Base-by-base conservation (phyloP, 2,329 filamentous ascomycete species). In the Pestalotiopsis sp. region DNA sequence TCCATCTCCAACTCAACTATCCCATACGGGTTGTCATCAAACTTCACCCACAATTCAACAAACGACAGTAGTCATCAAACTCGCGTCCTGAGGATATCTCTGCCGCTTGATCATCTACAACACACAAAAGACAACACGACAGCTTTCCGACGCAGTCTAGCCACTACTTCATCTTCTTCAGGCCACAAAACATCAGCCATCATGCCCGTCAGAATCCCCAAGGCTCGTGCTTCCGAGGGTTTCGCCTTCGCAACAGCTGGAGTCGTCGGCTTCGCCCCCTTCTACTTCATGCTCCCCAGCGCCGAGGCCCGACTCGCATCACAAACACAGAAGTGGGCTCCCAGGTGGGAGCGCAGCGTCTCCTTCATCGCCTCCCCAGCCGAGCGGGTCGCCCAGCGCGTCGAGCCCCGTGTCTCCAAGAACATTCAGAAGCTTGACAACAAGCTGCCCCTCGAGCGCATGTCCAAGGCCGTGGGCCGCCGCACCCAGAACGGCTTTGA, bases 331-430 rank as follows among this genome's bases (percentile, higher is more conserved):
- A 84, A 85, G 73, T 89, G 87, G 87, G 87, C 87, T 3, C 86
- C 87, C 20, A 84, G 86, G 67, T 90, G 87, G 87, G 87, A 89
- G 78, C 81, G 83, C 66, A 88, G 87, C 78, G 84, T 89, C 75
- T 83, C 79, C 71, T 86, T 84, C 80, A 85, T 89, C 76, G 79
- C 81, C 9, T 78, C 80, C n/a, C 83, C 84, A 17, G 81, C 83
- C 36, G 81, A 85, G 76, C 79, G 79, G 23, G 79, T 83, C 64
- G 81, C 86, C 55, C 83, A 85, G 72, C 81, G 84, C 65, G 80
- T 87, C 66, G 81, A 86, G 74, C 85, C 84, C 1, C 84, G 82
- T 23, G 74, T 86, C 65, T 77, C 82, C 66, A 80, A 78, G 69
- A 81, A 82, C 62, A 80, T 87, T 38, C 80, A 82, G 75, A 78